A percentile compares a stretch with the other conserved stretches of the same genome.
These are phyloP conservation scores for Termitomyces sp. DNA, from an alignment of 768 basidiomycete genomes.

Conservation along the genomic window DNA sequence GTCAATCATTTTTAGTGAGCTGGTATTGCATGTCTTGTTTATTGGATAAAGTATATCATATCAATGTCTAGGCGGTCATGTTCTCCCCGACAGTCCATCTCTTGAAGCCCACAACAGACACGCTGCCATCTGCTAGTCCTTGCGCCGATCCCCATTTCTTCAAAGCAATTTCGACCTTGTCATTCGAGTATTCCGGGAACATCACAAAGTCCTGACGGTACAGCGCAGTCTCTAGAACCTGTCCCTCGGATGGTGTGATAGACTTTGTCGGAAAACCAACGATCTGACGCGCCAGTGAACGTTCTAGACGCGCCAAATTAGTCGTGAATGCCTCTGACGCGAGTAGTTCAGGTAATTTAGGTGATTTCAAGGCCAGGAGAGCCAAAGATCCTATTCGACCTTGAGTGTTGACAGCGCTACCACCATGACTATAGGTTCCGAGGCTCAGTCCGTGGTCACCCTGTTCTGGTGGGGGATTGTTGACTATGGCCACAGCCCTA, in stretches of 20 bases:
- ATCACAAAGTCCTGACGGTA: slow-evolving; percentile 75
- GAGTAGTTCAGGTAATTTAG: slow-evolving; percentile 36
- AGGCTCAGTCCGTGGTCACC: slow-evolving; percentile 35
- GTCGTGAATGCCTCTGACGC: slow-evolving; percentile 41
- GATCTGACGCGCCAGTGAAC: slow-evolving; percentile 79
- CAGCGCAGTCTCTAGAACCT: slow-evolving; percentile 44
- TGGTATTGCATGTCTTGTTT: not conserved
- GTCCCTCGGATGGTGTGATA: slow-evolving; percentile 28
- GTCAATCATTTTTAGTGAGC: not conserved
- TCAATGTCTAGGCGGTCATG: not conserved
- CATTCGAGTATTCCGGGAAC: slow-evolving; percentile 49
- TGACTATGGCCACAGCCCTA: slow-evolving; percentile 45
- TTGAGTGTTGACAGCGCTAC: slow-evolving; percentile 37
- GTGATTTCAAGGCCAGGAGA: slow-evolving; percentile 46
- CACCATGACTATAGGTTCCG: slow-evolving; percentile 61
- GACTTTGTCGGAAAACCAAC: slow-evolving; percentile 70
- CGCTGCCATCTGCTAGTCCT: slow-evolving; percentile 21
- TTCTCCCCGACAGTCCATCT: slow-evolving; percentile 63
- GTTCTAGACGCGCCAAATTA: slow-evolving; percentile 61
- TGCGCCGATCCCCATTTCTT: slow-evolving; percentile 33
- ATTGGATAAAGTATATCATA: not conserved
- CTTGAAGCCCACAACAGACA: slow-evolving; percentile 47
- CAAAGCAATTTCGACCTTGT: slow-evolving; percentile 38
- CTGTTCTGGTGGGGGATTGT: slow-evolving; percentile 31
- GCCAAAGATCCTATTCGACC: slow-evolving; percentile 59